phyloP scores from a whole-genome alignment of 345 rosid species.

The Eucalyptus polybractea region DNA sequence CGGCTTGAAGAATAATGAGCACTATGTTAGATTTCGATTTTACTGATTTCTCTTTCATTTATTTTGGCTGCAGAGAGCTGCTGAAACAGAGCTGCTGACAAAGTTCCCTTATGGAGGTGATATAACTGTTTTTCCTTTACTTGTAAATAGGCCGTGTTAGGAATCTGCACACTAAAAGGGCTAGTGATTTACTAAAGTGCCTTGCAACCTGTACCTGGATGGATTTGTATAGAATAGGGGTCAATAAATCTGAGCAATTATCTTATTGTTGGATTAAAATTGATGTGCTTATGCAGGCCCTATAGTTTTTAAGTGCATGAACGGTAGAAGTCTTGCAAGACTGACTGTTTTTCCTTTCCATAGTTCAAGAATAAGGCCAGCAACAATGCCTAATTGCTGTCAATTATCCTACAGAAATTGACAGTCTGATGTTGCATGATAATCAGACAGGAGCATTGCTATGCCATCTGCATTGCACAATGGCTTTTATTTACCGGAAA shows the following conservation, averaged over 20 bases:
- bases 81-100: slow-evolving; percentile 84
- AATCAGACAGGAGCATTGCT: background rate
- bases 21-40: background rate
- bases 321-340: background rate
- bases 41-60: background rate
- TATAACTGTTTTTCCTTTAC: background rate
- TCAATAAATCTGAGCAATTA: background rate
- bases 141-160: background rate
- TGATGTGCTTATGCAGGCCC: slow-evolving; percentile 9
- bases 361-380: background rate
- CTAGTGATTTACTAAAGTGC: background rate
- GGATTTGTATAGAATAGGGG: background rate
- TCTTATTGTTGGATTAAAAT: background rate
- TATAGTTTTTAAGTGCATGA: background rate
- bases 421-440: background rate
- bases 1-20: background rate
- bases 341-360: background rate
- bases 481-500: background rate
- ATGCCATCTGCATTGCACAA: background rate
- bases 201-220: background rate
- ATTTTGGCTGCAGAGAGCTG: slow-evolving; percentile 60
- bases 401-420: background rate
- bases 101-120: slow-evolving; percentile 91
- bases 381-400: background rate
- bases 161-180: background rate